phyloP scores from a whole-genome alignment of 2,329 filamentous ascomycete species.

The Diaporthe destruens region DNA sequence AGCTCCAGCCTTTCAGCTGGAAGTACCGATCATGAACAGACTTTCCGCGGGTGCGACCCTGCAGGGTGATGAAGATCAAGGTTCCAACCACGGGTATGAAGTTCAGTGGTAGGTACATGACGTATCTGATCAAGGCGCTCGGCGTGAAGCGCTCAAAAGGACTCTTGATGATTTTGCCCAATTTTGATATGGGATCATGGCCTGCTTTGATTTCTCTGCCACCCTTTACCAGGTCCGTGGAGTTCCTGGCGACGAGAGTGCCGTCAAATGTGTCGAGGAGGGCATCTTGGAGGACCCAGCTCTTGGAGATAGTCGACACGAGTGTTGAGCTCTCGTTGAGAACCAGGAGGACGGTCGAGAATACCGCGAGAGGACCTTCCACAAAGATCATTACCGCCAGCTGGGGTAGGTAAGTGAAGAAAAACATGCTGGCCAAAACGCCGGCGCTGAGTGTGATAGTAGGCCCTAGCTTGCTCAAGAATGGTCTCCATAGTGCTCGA shows the following conservation, averaged over 20 bases:
- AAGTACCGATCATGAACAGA: constrained; percentile 78
- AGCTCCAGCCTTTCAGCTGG: constrained; percentile 87
- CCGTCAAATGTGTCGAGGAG: constrained; percentile 92
- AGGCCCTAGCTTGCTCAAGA: constrained; percentile 66
- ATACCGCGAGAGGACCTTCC: constrained; percentile 83
- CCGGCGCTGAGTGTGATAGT: constrained; percentile 78
- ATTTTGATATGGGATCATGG: constrained; percentile 66
- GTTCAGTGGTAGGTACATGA: constrained; percentile 91
- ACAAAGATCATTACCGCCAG: constrained; percentile 85
- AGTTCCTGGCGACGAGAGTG: constrained; percentile 66
- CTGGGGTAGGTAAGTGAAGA: constrained; percentile 88
- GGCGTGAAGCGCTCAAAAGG: constrained; percentile 69
- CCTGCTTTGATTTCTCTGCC: constrained; percentile 79
- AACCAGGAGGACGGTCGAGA: constrained; percentile 78
- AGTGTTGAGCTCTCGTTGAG: constrained; percentile 72
- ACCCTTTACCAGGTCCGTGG: constrained; percentile 74
- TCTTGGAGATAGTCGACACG: constrained; percentile 70
- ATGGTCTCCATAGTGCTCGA: constrained; percentile 69
- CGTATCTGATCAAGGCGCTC: constrained; percentile 78
- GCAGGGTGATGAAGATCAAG: constrained; percentile 80
- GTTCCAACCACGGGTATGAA: constrained; percentile 93
- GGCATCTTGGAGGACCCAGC: constrained; percentile 84
- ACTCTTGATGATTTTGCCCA: constrained; percentile 69
- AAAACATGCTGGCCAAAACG: constrained; percentile 85
- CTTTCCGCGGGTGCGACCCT: constrained; percentile 68